Evolutionary conservation across 2,329 filamentous ascomycete species (phyloP).

Genomic region (Sphaceloma murrayae): DNA sequence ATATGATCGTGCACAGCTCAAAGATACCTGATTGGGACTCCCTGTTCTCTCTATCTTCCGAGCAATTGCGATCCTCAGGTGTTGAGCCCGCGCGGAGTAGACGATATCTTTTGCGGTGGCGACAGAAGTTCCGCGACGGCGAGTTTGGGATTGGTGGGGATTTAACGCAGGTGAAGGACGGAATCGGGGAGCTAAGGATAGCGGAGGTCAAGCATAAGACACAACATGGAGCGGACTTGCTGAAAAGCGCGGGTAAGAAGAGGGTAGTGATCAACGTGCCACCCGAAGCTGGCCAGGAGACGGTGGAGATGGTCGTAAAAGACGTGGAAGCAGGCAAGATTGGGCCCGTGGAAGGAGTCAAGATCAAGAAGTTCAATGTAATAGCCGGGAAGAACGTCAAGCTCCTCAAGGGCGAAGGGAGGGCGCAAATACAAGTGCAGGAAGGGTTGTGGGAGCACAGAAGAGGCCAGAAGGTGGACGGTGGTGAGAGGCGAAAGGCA

Average conservation of each 20-base stretch:
- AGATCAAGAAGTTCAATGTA: conserved; percentile 55
- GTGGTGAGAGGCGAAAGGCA: conserved; percentile 81
- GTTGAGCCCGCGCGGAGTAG: conserved; percentile 76
- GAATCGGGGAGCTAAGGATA: conserved; percentile 48
- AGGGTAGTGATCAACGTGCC: conserved; percentile 53
- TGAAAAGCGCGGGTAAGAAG: conserved; percentile 45
- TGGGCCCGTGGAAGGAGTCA: conserved; percentile 53
- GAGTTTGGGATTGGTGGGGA: conserved; percentile 76
- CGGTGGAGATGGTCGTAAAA: conserved; percentile 49
- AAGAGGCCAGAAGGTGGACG: conserved; percentile 84
- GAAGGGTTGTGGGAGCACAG: conserved; percentile 92
- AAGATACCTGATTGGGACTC: conserved; percentile 89
- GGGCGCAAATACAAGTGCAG: conserved; percentile 57
- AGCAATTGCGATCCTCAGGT: conserved; percentile 71
- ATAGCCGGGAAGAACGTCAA: conserved; percentile 69
- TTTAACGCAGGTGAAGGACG: conserved; percentile 59
- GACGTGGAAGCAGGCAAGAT: conserved; percentile 36
- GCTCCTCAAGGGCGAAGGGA: conserved; percentile 54
- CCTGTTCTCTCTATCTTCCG: conserved; percentile 70
- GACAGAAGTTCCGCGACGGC: conserved; percentile 71
- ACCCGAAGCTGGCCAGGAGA: conserved; percentile 32
- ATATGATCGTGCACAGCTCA: conserved; percentile 66
- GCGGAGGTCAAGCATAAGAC: conserved; percentile 44
- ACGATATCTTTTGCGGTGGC: conserved; percentile 78
- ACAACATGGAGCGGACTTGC: conserved; percentile 38